Evolutionary conservation across 306 rosid species (phyloP), one percentile per base, ranked within the genome.

Genomic region (Mucuna pruriens): DNA sequence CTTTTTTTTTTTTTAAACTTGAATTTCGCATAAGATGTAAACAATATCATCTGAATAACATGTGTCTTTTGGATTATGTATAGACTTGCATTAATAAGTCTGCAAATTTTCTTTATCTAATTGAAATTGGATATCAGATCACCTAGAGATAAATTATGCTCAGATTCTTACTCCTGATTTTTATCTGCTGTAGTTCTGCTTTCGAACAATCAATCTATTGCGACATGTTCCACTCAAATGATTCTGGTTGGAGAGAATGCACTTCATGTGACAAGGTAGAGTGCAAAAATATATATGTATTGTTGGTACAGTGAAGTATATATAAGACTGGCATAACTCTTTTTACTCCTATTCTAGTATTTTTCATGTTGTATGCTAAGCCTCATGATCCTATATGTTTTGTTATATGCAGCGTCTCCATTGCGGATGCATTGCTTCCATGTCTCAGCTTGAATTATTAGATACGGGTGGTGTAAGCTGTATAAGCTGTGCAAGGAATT

Each of bases 171-270:
- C 48, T 58, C 19, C 52, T 39, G 52, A 11, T 67, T 71, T 74
- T 77, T 82, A 23, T 31, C 26, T 75, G 48, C 38, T 71, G 49
- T 84, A 95, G 99, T 89, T 85, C 92, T 89, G 97, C 91, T 6
- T 93, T 91, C 79, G 99, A 95, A 85, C 89, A 95, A 80, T 90
- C 91, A 25, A 42, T 82, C 6, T 95, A 84, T 85, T 95, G 99
- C 81, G 90, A 90, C 55, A 66, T 85, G n/a, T 95, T 87, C 84
- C 99, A 95, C 76, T 80, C 91, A 9, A 80, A 87, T 20, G 99
- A 93, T 79, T 88, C 99, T 67, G 98, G 99, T 75, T 95, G 99
- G 99, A 90, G 99, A 84, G 92, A 95, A 51, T 95, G 99, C 79
- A 45, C 82, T 29, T 71, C 79, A 20, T 95, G 99, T 81, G 90